Percentiles rank a stretch among this genome's conserved stretches.
Conservation (phyloP, 73 alveolate species). For the Paramecium pentaurelia region DNA sequence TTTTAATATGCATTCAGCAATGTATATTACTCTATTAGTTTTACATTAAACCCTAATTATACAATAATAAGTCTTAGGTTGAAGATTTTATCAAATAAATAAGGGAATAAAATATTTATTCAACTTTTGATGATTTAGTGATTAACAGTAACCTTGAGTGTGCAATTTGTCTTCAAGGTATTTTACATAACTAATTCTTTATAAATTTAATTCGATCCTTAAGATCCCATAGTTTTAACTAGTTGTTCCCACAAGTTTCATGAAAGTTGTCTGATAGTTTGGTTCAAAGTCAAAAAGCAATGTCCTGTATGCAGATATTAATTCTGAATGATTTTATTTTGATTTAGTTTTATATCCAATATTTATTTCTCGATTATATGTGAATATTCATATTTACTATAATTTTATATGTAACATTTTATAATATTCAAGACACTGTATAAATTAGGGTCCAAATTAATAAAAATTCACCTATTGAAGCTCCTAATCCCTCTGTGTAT, state of each 20-base stretch:
- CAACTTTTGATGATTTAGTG: background rate
- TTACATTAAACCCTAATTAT: background rate
- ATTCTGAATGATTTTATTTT: background rate
- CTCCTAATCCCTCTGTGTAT: constrained; percentile 25
- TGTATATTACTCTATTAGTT: background rate
- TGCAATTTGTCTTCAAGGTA: constrained; percentile 2
- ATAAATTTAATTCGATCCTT: background rate
- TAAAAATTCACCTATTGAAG: constrained; percentile 21
- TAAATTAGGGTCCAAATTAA: constrained; percentile 8
- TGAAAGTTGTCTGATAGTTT: constrained; percentile 6
- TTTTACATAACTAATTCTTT: background rate
- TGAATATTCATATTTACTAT: background rate
- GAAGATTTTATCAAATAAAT: background rate
- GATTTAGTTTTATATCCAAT: background rate
- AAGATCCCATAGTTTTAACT: constrained; percentile 12
- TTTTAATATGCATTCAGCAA: background rate
- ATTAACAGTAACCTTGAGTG: background rate
- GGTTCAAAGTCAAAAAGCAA: constrained; percentile 20
- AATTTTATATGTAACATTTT: background rate
- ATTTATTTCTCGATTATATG: background rate
- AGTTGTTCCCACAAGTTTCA: constrained; percentile 1
- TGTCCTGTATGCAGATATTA: constrained; percentile 22
- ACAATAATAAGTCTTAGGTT: background rate
- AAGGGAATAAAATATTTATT: background rate
- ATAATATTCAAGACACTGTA: background rate